A percentile compares a stretch with the other conserved stretches of the same genome.
These are phyloP conservation scores for Pelargonium cotyledonis DNA, from an alignment of 441 rosid genomes.

Conservation along the genomic window DNA sequence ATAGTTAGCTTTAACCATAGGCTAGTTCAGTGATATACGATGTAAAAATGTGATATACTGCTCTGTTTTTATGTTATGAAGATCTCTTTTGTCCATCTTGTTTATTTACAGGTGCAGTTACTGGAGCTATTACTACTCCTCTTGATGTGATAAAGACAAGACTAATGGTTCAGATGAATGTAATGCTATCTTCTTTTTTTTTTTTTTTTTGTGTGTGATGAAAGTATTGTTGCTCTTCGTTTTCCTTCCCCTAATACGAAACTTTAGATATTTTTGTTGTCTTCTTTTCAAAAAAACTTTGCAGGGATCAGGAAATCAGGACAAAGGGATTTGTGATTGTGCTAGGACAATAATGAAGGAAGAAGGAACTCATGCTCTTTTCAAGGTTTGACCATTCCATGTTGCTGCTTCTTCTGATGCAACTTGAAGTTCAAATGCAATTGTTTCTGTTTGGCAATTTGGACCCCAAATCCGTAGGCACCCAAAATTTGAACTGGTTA, in stretches of 20 bases:
- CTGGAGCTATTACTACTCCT: constrained; percentile 98
- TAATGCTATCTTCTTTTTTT: too few relatives aligned
- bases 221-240: background rate
- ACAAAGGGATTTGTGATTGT: constrained; percentile 25
- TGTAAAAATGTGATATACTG: too few relatives aligned
- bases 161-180: constrained; percentile 78
- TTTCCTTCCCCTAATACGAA: background rate
- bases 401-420: background rate
- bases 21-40: too few relatives aligned
- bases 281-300: background rate
- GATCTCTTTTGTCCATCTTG: background rate
- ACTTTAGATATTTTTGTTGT: background rate
- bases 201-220: constrained; percentile 3
- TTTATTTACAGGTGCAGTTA: constrained; percentile 55
- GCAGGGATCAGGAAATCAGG: constrained; percentile 32
- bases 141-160: constrained; percentile 94
- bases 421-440: background rate
- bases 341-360: constrained; percentile 24
- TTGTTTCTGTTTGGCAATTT: background rate
- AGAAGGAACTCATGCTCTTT: constrained; percentile 32
- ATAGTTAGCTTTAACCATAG: too few relatives aligned
- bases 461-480: background rate
- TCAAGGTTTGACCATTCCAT: constrained; percentile 23
- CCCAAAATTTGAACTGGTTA: too few relatives aligned
- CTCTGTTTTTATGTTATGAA: too few relatives aligned